phyloP scores from a whole-genome alignment of 2,329 filamentous ascomycete genomes.

The Aspergillus niger region DNA sequence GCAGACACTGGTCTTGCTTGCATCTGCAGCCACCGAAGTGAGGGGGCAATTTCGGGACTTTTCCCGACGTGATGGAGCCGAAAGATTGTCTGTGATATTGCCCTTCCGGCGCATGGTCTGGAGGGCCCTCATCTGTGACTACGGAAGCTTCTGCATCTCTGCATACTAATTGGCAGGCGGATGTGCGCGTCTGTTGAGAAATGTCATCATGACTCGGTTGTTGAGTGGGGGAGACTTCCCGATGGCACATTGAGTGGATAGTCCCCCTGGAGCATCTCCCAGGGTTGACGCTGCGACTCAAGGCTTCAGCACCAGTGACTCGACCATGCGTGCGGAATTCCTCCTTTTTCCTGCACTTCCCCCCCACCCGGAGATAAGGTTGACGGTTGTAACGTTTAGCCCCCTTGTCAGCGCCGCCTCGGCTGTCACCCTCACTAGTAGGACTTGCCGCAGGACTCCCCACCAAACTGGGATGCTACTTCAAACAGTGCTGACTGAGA shows the following conservation, averaged over 20 bases:
- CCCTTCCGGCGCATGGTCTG: conserved; percentile 4
- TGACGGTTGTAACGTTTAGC: conserved; percentile 4
- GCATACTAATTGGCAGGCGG: not conserved
- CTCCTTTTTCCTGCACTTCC: not conserved
- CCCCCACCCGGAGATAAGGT: conserved; percentile 8
- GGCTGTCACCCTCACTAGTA: not conserved
- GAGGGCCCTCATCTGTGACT: not conserved
- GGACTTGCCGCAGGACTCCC: not conserved
- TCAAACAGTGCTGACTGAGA: too few relatives aligned
- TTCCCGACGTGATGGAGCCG: conserved; percentile 14
- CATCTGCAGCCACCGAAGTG: conserved; percentile 15
- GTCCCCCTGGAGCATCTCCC: not conserved
- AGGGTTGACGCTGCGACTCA: not conserved
- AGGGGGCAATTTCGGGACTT: conserved; percentile 17
- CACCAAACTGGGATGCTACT: not conserved
- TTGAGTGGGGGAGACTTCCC: not conserved
- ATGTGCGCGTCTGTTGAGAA: not conserved
- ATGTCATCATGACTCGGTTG: not conserved
- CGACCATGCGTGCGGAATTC: not conserved
- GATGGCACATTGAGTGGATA: not conserved
- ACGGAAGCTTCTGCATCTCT: not conserved
- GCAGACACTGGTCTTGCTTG: conserved; percentile 3
- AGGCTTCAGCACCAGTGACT: not conserved
- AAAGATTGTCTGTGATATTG: conserved; percentile 7
- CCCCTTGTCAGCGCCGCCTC: not conserved